Percentiles rank a stretch among this genome's conserved stretches.
Conservation (phyloP, 2,329 filamentous ascomycete species). For the Geoglossum cookeanum region DNA sequence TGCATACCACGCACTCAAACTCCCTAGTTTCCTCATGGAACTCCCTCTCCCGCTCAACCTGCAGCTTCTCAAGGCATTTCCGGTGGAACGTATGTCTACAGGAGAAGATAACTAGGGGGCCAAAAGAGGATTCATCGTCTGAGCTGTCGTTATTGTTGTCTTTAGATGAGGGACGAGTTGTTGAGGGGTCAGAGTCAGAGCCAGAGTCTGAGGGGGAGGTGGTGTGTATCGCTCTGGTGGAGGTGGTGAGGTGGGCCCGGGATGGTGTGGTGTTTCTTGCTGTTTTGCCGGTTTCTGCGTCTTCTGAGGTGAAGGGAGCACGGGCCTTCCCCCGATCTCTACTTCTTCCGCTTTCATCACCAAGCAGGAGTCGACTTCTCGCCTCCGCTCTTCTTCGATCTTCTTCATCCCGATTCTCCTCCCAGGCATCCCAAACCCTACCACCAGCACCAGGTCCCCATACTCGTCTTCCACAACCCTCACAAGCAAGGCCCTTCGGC, state of each 20-base stretch:
- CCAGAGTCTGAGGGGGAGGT: too few species aligned
- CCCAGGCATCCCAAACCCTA: constrained; percentile 66
- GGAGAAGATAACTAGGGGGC: constrained; percentile 26
- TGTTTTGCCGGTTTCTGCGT: not conserved
- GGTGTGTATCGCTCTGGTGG: too few species aligned
- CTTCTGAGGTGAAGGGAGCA: not conserved
- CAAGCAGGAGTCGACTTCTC: not conserved
- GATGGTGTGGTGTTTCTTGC: not conserved
- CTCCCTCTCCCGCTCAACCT: constrained; percentile 3
- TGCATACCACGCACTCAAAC: not conserved
- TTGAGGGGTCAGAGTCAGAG: not conserved
- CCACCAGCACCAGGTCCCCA: constrained; percentile 79
- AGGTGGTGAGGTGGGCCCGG: not conserved
- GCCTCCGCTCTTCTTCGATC: not conserved
- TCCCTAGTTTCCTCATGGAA: not conserved
- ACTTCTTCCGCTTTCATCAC: not conserved
- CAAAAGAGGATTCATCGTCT: constrained; percentile 5
- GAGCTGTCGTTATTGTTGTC: not conserved
- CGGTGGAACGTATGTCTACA: constrained; percentile 30
- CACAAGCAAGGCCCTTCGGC: constrained; percentile 69
- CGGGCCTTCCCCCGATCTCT: not conserved
- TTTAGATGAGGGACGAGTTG: not conserved
- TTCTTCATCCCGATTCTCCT: constrained; percentile 29
- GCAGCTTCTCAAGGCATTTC: constrained; percentile 21
- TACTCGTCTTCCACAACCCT: constrained; percentile 60